Conservation (phyloP, 1,284 basidiomycete genomes). For the Malassezia japonica region DNA sequence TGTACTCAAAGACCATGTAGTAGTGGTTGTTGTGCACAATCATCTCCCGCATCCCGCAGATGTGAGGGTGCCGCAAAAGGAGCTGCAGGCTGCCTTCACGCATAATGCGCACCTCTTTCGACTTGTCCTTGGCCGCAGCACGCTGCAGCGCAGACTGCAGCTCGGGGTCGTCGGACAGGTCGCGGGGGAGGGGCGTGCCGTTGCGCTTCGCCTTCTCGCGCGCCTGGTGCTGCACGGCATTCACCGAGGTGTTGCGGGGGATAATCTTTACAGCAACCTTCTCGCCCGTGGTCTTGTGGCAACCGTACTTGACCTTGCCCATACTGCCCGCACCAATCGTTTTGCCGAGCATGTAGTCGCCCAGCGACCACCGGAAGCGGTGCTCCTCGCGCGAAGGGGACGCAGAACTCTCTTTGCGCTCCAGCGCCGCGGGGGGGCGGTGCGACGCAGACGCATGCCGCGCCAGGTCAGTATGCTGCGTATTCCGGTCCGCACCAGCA, state of each 20-base stretch:
- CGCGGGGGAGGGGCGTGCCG: conserved; percentile 51
- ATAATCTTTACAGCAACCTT: conserved; percentile 99
- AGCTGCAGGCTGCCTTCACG: conserved; percentile 87
- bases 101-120: conserved; percentile 89
- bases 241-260: conserved; percentile 62
- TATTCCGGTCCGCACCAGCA: too few species aligned
- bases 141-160: conserved; percentile 1
- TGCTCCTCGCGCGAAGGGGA: not conserved
- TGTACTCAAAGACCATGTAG: conserved; percentile 98
- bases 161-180: not conserved
- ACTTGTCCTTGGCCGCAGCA: conserved; percentile 65
- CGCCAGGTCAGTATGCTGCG: not conserved
- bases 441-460: not conserved
- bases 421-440: not conserved
- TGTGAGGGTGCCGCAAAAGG: conserved; percentile 92
- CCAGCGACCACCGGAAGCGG: conserved; percentile 52
- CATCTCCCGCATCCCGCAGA: conserved; percentile 99
- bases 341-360: conserved; percentile 92
- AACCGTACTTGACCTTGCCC: conserved; percentile 97
- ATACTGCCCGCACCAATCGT: conserved; percentile 95
- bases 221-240: conserved; percentile 49
- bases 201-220: conserved; percentile 14
- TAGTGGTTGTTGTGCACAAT: conserved; percentile 59
- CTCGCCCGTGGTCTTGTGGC: conserved; percentile 77
- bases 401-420: not conserved